Percentiles rank a stretch among this genome's conserved stretches.
These are phyloP conservation scores for Boletus pseudo-olivaceus DNA, from an alignment of 768 basidiomycete species.

Conservation along the genomic window DNA sequence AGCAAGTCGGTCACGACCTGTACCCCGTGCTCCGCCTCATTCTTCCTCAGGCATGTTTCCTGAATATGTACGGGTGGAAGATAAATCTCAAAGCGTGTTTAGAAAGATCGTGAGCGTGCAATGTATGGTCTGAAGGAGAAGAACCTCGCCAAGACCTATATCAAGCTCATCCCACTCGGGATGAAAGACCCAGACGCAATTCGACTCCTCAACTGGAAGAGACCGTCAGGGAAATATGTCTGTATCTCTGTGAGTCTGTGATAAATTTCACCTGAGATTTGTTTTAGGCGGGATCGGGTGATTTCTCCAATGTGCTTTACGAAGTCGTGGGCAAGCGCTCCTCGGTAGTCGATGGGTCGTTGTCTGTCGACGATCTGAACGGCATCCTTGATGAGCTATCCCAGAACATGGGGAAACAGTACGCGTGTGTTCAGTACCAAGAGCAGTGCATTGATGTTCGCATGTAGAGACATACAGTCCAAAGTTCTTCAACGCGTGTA, in stretches of 20 bases:
- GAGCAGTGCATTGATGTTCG: slow-evolving; percentile 3
- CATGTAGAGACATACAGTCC: slow-evolving; percentile 66
- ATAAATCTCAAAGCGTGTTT: slow-evolving; percentile 7
- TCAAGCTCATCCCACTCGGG: slow-evolving; percentile 83
- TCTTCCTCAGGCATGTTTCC: slow-evolving; percentile 70
- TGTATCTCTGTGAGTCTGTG: slow-evolving; percentile 19
- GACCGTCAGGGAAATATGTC: slow-evolving; percentile 66
- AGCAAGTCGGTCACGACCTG: slow-evolving; percentile 80
- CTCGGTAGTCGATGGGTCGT: slow-evolving; percentile 68
- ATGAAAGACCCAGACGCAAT: slow-evolving; percentile 77
- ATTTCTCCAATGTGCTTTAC: slow-evolving; percentile 83
- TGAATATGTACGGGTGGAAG: background rate
- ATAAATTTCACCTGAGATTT: background rate
- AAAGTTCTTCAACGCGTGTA: slow-evolving; percentile 75
- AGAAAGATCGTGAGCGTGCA: slow-evolving; percentile 93
- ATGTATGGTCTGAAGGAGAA: slow-evolving; percentile 96
- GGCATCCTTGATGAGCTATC: slow-evolving; percentile 74
- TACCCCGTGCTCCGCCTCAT: slow-evolving; percentile 88
- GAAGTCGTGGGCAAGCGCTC: slow-evolving; percentile 85
- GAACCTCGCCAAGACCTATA: slow-evolving; percentile 88
- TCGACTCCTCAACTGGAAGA: slow-evolving; percentile 87
- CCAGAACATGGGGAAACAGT: slow-evolving; percentile 73
- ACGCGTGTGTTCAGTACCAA: slow-evolving; percentile 15
- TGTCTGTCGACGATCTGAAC: slow-evolving; percentile 85
- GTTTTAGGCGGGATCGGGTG: slow-evolving; percentile 67